phyloP scores from a whole-genome alignment of 352 stramenopile genomes.

The Globisporangium spiculum region DNA sequence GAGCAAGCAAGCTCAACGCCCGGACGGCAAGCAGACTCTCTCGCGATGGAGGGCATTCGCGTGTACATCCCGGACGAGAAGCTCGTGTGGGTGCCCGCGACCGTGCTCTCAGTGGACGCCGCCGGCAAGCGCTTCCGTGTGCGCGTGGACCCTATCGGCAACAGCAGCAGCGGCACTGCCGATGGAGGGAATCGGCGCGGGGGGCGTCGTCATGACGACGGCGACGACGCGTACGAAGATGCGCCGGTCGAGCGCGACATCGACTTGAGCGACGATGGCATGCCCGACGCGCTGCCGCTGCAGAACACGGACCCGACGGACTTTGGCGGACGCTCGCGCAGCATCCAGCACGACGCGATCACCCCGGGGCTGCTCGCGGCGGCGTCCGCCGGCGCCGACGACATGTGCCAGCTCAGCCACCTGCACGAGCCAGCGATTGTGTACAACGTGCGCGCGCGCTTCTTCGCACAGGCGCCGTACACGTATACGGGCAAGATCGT shows the following conservation, averaged over 20 bases:
- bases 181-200: neutral
- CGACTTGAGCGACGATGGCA: slow-evolving; percentile 67
- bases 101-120: slow-evolving; percentile 60
- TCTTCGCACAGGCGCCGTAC: slow-evolving; percentile 89
- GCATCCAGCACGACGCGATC: slow-evolving; percentile 19
- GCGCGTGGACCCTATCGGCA: slow-evolving; percentile 33
- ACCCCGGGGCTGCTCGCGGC: slow-evolving; percentile 26
- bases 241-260: slow-evolving; percentile 46
- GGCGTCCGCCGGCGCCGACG: slow-evolving; percentile 48
- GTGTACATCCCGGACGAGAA: slow-evolving; percentile 83
- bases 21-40: neutral
- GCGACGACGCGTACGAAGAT: slow-evolving; percentile 16
- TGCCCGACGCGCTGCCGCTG: slow-evolving; percentile 74
- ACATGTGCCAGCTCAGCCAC: slow-evolving; percentile 85
- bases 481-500: slow-evolving; percentile 97
- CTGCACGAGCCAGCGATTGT: slow-evolving; percentile 91
- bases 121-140: slow-evolving; percentile 66
- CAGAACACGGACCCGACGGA: slow-evolving; percentile 44
- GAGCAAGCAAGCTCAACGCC: neutral
- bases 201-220: slow-evolving; percentile 17
- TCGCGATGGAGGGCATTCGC: slow-evolving; percentile 73
- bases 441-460: slow-evolving; percentile 89
- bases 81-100: slow-evolving; percentile 80
- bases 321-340: slow-evolving; percentile 7
- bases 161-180: slow-evolving; percentile 10